phyloP scores from a whole-genome alignment of 805 yeast genomes.

The Sugiyamaella chiloensis region DNA sequence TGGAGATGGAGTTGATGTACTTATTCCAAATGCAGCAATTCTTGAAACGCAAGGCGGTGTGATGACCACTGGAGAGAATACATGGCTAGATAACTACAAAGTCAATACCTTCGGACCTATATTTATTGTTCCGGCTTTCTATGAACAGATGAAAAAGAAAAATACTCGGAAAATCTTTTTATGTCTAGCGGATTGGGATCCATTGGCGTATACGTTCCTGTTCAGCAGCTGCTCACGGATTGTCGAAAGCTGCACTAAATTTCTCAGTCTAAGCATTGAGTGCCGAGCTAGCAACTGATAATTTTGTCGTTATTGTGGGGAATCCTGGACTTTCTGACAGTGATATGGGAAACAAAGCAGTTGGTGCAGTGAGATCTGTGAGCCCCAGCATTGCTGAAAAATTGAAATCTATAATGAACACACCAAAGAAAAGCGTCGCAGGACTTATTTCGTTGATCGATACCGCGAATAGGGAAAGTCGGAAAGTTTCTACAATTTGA shows the following conservation, averaged over 20 bases:
- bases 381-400: neutral
- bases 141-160: slow-evolving; percentile 26
- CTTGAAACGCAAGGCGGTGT: slow-evolving; percentile 6
- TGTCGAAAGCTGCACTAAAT: slow-evolving; percentile 40
- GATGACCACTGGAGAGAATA: slow-evolving; percentile 4
- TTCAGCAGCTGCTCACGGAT: slow-evolving; percentile 34
- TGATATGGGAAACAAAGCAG: slow-evolving; percentile 31
- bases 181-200: slow-evolving; percentile 32
- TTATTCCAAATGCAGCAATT: slow-evolving; percentile 32
- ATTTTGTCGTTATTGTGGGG: slow-evolving; percentile 32
- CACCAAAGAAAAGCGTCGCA: slow-evolving; percentile 29
- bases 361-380: neutral
- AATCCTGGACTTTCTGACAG: slow-evolving; percentile 42
- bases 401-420: slow-evolving; percentile 8
- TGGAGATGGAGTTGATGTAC: slow-evolving; percentile 28
- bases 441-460: slow-evolving; percentile 23
- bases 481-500: slow-evolving; percentile 21
- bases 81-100: slow-evolving; percentile 20
- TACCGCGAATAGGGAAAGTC: slow-evolving; percentile 25
- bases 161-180: slow-evolving; percentile 29
- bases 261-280: slow-evolving; percentile 30
- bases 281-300: slow-evolving; percentile 29
- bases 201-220: slow-evolving; percentile 22
- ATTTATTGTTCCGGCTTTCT: slow-evolving; percentile 21
- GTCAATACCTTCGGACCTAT: slow-evolving; percentile 31